These are phyloP conservation scores for Rhizopus delemar DNA, from an alignment of 371 early-diverging fungal genomes.

Conservation along the genomic window DNA sequence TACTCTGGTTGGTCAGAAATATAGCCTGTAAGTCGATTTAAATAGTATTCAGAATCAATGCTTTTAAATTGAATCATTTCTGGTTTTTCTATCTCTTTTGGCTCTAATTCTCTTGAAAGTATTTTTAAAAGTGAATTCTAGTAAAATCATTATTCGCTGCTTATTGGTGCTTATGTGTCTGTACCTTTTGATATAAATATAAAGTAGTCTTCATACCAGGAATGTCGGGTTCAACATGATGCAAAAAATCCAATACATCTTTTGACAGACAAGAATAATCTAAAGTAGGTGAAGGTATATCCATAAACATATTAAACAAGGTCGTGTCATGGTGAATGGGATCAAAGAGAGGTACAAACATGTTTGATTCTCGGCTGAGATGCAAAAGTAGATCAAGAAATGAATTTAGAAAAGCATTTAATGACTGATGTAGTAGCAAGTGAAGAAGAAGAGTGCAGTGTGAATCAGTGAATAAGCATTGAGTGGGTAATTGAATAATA, in stretches of 20 bases:
- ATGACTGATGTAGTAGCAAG: neutral
- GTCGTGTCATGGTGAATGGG: neutral
- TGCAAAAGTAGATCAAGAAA: neutral
- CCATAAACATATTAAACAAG: slow-evolving; percentile 43
- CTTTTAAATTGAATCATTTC: slow-evolving; percentile 34
- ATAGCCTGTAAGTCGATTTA: slow-evolving; percentile 29
- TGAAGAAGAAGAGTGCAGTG: neutral
- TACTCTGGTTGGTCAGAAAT: slow-evolving; percentile 22
- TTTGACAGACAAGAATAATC: slow-evolving; percentile 2
- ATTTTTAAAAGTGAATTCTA: slow-evolving; percentile 67
- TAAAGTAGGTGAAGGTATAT: slow-evolving; percentile 43
- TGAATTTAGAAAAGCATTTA: neutral
- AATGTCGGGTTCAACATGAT: slow-evolving; percentile 15
- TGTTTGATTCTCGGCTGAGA: neutral
- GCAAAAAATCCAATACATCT: slow-evolving; percentile 21
- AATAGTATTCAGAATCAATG: slow-evolving; percentile 43
- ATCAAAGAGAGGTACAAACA: neutral
- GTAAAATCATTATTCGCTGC: neutral
- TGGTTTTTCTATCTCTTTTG: slow-evolving; percentile 47
- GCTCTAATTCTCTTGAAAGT: slow-evolving; percentile 61
- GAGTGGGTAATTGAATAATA: too few species aligned
- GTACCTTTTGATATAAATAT: slow-evolving; percentile 60
- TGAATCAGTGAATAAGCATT: neutral
- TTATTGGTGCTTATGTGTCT: neutral
- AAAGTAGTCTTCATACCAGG: slow-evolving; percentile 62